Evolutionary conservation across 441 rosid genomes (phyloP), one percentile per base, ranked within the genome.

Genomic region (Capsella rubella): DNA sequence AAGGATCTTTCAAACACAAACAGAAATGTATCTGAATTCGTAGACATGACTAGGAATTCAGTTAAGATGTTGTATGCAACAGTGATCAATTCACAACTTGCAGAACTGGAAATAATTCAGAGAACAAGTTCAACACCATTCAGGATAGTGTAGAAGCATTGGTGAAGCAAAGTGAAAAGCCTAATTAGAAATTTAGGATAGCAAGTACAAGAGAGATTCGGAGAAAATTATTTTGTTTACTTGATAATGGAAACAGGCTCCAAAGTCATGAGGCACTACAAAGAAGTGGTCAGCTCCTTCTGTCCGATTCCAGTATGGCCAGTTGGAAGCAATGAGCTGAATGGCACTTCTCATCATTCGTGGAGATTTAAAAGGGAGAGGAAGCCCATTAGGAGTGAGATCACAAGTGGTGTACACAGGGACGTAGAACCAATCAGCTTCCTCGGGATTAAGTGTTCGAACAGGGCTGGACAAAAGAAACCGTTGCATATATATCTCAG

Each of bases 271-370:
- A 43, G 93, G 93, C 52, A 84, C 88, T 8, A 89, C 72, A 67
- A 89, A 87, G 75, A 89, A 89, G 77, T 89, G 94, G 76, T 89
- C 89, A 13, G 94, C 90, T 71, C 94, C 94, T 72, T 87, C 94
- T 0, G 94, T 87, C 55, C 90, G 85, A 49, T 89, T 89, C 94
- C 94, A 89, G 57, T 85, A 89, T 5, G 94, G 94, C 94, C 94
- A 89, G 72, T 89, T 89, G 0, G 93, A 87, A 76, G 93, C 85
- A 75, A 89, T 89, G 68, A 89, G 93, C 80, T 89, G 93, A 65
- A 89, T 89, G 13, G 93, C 93, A 74, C 93, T 89, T 75, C 93
- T 85, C 93, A 89, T 89, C 91, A 89, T 89, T 10, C 93, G 81
- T 2, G 93, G 93, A 11, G 93, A 89, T 75, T 89, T 89, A 60